Conservation (phyloP, 2,329 filamentous ascomycete species). For the Colletotrichum liaoningense region DNA sequence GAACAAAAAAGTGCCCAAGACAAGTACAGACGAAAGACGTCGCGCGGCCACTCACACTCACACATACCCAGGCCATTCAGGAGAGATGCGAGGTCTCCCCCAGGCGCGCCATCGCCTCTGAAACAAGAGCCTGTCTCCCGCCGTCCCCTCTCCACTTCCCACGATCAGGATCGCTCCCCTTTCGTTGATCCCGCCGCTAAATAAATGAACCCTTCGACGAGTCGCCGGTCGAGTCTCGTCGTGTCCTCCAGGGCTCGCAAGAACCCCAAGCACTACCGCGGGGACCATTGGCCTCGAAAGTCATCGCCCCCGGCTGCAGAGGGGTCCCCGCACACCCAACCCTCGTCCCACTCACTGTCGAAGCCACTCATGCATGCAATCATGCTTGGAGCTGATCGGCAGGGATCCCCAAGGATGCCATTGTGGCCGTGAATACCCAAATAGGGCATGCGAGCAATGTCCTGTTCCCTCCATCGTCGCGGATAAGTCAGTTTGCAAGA, state of each 20-base stretch:
- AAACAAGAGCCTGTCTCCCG: conserved; percentile 35
- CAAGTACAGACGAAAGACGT: conserved; percentile 31
- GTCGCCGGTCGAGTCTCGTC: conserved; percentile 12
- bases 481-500: conserved; percentile 34
- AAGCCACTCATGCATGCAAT: conserved; percentile 35
- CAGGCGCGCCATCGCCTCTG: conserved; percentile 27
- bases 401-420: conserved; percentile 32
- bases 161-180: conserved; percentile 29
- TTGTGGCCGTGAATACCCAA: conserved; percentile 10
- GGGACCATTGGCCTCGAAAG: not conserved
- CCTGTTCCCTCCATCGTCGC: conserved; percentile 12
- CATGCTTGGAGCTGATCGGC: conserved; percentile 33
- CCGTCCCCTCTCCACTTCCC: conserved; percentile 21
- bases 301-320: conserved; percentile 4
- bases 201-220: conserved; percentile 6
- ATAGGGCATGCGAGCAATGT: conserved; percentile 19
- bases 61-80: not conserved
- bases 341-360: conserved; percentile 30
- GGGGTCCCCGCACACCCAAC: conserved; percentile 12
- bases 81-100: conserved; percentile 27
- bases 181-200: conserved; percentile 28
- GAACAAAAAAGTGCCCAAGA: not conserved
- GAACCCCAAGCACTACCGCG: not conserved
- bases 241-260: not conserved
- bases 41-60: conserved; percentile 8